These are phyloP conservation scores for Dipodascopsis uninucleata DNA, from an alignment of 805 yeast species.

Conservation along the genomic window DNA sequence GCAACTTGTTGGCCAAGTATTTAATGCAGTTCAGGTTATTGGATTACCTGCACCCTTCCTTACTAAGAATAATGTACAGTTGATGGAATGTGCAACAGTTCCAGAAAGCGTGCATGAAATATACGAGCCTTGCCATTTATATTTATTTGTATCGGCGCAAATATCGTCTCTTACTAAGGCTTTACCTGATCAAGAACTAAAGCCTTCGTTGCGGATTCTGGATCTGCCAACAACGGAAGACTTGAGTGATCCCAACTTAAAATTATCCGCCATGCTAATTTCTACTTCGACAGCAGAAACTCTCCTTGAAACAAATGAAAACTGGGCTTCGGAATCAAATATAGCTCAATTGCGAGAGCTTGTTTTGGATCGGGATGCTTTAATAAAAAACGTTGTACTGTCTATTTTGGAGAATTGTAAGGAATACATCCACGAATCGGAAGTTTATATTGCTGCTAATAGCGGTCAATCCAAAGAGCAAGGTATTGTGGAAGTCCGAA, in stretches of 20 bases:
- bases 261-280: constrained; percentile 13
- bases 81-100: constrained; percentile 12
- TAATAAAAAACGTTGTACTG: constrained; percentile 11
- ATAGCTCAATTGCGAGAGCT: constrained; percentile 1
- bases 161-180: constrained; percentile 12
- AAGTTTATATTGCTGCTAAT: constrained; percentile 8
- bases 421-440: constrained; percentile 27
- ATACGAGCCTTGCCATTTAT: constrained; percentile 22
- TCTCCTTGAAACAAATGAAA: neutral
- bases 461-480: constrained; percentile 7
- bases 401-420: constrained; percentile 35
- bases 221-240: constrained; percentile 3
- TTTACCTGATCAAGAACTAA: constrained; percentile 8
- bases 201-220: constrained; percentile 20
- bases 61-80: constrained; percentile 7
- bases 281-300: constrained; percentile 9
- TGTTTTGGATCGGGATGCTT: constrained; percentile 11
- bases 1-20: constrained; percentile 7
- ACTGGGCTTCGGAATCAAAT: constrained; percentile 8
- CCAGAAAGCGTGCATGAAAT: constrained; percentile 16
- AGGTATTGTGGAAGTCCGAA: constrained; percentile 25
- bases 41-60: constrained; percentile 21
- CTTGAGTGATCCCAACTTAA: too few species aligned
- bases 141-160: constrained; percentile 9
- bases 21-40: constrained; percentile 16